Evolutionary conservation across 495 filamentous ascomycete species (phyloP).

Genomic region (Xylaria grammica): DNA sequence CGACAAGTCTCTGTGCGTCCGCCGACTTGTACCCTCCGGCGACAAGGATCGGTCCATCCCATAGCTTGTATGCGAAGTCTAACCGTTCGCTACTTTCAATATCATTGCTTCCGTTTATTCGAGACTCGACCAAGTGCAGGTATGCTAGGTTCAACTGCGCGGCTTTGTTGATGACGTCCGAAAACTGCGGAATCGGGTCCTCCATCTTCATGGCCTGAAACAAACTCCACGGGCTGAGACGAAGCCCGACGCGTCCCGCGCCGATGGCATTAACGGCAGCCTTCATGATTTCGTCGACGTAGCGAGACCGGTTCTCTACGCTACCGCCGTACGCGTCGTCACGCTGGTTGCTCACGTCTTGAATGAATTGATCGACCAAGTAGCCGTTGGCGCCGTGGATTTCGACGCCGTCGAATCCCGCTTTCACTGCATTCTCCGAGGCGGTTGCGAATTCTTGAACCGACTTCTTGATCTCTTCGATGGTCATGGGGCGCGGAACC

Average conservation of each 20-base stretch:
- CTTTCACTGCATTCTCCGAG: constrained; percentile 62
- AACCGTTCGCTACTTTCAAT: constrained; percentile 19
- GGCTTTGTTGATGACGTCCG: constrained; percentile 53
- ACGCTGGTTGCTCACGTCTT: constrained; percentile 64
- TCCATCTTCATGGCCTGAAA: constrained; percentile 64
- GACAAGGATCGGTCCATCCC: constrained; percentile 34
- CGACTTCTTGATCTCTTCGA: constrained; percentile 57
- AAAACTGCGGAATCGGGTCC: constrained; percentile 64
- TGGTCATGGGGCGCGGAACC: constrained; percentile 55
- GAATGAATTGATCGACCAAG: constrained; percentile 73
- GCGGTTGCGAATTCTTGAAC: constrained; percentile 61
- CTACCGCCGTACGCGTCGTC: constrained; percentile 70
- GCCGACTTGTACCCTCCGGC: constrained; percentile 31
- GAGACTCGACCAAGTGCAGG: constrained; percentile 64
- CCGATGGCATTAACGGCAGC: constrained; percentile 66
- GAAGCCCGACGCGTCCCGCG: constrained; percentile 63
- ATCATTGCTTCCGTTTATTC: constrained; percentile 22
- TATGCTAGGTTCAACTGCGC: constrained; percentile 63
- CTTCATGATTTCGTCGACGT: constrained; percentile 60
- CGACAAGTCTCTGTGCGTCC: constrained; percentile 49
- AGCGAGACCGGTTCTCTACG: constrained; percentile 68
- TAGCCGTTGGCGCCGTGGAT: constrained; percentile 76
- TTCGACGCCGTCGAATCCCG: constrained; percentile 79
- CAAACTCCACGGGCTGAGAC: constrained; percentile 63
- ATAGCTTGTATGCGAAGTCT: constrained; percentile 30